Base-by-base conservation (phyloP, 2,329 filamentous ascomycete species). In the Orbilia brochopaga region DNA sequence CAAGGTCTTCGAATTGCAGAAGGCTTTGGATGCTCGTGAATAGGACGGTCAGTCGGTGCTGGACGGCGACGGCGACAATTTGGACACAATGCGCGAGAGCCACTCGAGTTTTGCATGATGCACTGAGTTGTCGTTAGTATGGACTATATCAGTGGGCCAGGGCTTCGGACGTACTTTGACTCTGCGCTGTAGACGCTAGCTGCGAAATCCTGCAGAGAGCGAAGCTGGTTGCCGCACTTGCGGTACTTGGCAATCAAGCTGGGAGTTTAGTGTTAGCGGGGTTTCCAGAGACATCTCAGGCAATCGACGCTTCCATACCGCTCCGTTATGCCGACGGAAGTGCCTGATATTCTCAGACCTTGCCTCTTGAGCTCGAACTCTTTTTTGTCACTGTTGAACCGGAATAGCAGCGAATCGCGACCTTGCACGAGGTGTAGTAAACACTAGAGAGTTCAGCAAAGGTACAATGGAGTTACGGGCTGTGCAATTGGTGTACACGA, bases 391-490 rank as follows among this genome's bases (percentile, higher is more conserved):
- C 81, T 78, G 56, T 87, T 81, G 82, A 86, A 91, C 0, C 79
- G 77, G 78, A 91, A 94, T 35, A 94, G 83, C 1, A 89, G 82
- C 0, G 90, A 92, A 42, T 87, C 87, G 53, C 89, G 83, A 0
- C 90, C 90, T 4, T 92, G 83, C 0, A 86, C 85, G 0, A 93
- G 81, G 11, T 86, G 84, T 72, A 89, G 81, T 0, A 93, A 80
- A 10, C 87, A 88, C 17, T 79, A 76, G n/a, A 37, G 7, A 24
- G 11, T 27, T 74, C 24, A 74, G 73, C 19, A 37, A 15, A 37
- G 7, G 6, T 21, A 40, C 7, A 17, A 13, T 17, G 13, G 13
- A 15, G 8, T 37, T 17, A 54, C 21, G 61, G 54, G 37, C 32
- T 30, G 32, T 15, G 7, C 2, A 1, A 15, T 60, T 27, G 42